Conservation (phyloP, 192 early-diverging fungal species). For the Coemansia sp. region DNA sequence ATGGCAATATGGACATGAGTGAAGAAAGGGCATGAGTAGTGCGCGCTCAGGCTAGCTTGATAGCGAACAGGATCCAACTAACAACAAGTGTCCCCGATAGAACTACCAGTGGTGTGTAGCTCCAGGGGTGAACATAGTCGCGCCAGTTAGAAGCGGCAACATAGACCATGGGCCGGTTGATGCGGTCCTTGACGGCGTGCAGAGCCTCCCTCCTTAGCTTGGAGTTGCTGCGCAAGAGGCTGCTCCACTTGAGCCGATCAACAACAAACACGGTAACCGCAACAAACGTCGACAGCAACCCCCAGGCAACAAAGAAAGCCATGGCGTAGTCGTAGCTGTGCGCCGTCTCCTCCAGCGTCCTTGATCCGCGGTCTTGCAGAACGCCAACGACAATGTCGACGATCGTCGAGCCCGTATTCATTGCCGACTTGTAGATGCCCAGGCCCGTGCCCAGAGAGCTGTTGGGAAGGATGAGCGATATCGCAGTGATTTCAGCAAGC, state of each 20-base stretch:
- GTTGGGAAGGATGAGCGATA: conserved; percentile 59
- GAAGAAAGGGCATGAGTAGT: neutral
- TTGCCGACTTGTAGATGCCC: conserved; percentile 63
- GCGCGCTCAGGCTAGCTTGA: conserved; percentile 35
- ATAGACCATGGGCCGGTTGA: conserved; percentile 33
- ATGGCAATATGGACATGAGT: neutral
- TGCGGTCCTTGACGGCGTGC: conserved; percentile 34
- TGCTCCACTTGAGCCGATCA: conserved; percentile 36
- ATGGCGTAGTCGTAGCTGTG: conserved; percentile 54
- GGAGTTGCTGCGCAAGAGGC: conserved; percentile 35
- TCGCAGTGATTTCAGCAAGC: conserved; percentile 59
- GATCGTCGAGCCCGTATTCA: conserved; percentile 60
- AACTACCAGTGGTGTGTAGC: conserved; percentile 36
- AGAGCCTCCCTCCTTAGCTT: conserved; percentile 19
- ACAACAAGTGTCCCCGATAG: conserved; percentile 26
- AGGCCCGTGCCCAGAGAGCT: conserved; percentile 60
- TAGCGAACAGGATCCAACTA: conserved; percentile 52
- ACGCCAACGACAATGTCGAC: conserved; percentile 61
- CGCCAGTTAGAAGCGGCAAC: conserved; percentile 45
- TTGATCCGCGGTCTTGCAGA: conserved; percentile 56
- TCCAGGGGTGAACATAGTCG: conserved; percentile 34
- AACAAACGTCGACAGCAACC: conserved; percentile 35
- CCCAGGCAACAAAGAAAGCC: conserved; percentile 54
- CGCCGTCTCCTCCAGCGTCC: conserved; percentile 24
- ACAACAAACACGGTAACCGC: conserved; percentile 37